These are phyloP conservation scores for Geotrichum histeridarum DNA, from an alignment of 1,139 yeast genomes.

Conservation along the genomic window DNA sequence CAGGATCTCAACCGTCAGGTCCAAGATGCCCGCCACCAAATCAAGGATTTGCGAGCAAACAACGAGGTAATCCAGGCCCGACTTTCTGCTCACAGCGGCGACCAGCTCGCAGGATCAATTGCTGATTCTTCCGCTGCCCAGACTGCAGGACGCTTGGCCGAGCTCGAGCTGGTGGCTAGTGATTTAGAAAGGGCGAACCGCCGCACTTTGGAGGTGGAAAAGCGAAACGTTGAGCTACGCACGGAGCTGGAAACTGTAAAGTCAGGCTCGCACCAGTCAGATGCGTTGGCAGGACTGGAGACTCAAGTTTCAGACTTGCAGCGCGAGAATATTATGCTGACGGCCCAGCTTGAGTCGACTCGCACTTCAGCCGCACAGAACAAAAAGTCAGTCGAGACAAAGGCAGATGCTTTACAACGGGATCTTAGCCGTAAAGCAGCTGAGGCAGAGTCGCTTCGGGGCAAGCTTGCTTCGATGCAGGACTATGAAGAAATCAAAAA, in stretches of 20 bases:
- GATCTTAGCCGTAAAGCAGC: slow-evolving; percentile 47
- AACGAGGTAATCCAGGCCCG: slow-evolving; percentile 29
- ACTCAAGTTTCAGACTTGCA: slow-evolving; percentile 34
- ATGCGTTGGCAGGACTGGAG: slow-evolving; percentile 42
- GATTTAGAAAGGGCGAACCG: slow-evolving; percentile 72
- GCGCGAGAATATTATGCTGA: slow-evolving; percentile 52
- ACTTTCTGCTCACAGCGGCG: slow-evolving; percentile 27
- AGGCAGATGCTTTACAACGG: slow-evolving; percentile 40
- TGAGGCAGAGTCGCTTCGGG: slow-evolving; percentile 51
- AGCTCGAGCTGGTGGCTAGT: slow-evolving; percentile 61
- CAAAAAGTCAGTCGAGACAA: slow-evolving; percentile 29
- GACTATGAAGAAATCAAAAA: slow-evolving; percentile 76
- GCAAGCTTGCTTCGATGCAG: slow-evolving; percentile 63
- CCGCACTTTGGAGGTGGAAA: slow-evolving; percentile 66
- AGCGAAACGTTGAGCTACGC: slow-evolving; percentile 69
- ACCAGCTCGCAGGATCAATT: slow-evolving; percentile 22
- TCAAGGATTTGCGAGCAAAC: slow-evolving; percentile 34
- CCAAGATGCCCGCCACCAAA: slow-evolving; percentile 29
- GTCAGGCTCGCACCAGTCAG: slow-evolving; percentile 45
- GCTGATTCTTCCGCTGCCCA: slow-evolving; percentile 25
- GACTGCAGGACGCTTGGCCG: slow-evolving; percentile 39
- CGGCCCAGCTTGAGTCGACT: slow-evolving; percentile 53
- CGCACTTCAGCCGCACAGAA: slow-evolving; percentile 24
- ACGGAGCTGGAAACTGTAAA: slow-evolving; percentile 55
- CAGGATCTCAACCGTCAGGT: slow-evolving; percentile 50